Percentiles rank a stretch among this genome's conserved stretches.
Evolutionary conservation across 2,329 filamentous ascomycete species (phyloP).

Genomic region (Penicillium nordicum): DNA sequence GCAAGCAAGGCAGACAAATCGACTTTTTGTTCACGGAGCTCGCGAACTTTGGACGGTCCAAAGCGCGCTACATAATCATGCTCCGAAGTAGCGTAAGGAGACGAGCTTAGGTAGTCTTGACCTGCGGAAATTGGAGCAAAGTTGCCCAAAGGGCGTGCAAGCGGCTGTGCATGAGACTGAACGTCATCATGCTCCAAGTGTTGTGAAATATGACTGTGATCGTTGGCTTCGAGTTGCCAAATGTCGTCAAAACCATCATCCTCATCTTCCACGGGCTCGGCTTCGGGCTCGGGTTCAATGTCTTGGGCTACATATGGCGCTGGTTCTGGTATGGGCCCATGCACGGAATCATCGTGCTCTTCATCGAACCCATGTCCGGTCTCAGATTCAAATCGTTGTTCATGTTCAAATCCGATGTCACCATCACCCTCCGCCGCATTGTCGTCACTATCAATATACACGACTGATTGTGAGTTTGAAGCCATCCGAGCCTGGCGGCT

Average conservation of each 20-base stretch:
- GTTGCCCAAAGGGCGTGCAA: slow-evolving; percentile 34
- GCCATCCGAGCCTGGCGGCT: slow-evolving; percentile 44
- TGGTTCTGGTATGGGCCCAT: not conserved
- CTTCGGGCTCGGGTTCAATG: slow-evolving; percentile 13
- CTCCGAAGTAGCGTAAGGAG: slow-evolving; percentile 31
- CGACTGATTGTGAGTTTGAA: slow-evolving; percentile 39
- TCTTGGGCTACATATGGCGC: not conserved
- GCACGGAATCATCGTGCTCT: slow-evolving; percentile 12
- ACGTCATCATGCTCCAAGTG: slow-evolving; percentile 22
- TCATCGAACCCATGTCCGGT: slow-evolving; percentile 4
- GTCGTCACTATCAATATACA: slow-evolving; percentile 45
- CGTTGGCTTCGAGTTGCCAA: slow-evolving; percentile 47
- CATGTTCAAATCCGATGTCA: not conserved
- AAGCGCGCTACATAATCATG: slow-evolving; percentile 27
- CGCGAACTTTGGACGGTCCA: slow-evolving; percentile 32
- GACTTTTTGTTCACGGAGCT: slow-evolving; percentile 35
- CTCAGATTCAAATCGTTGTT: slow-evolving; percentile 4
- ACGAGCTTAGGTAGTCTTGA: slow-evolving; percentile 24
- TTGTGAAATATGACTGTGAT: slow-evolving; percentile 34
- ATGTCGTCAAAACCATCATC: slow-evolving; percentile 45
- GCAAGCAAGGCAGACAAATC: slow-evolving; percentile 34
- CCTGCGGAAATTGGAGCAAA: slow-evolving; percentile 23
- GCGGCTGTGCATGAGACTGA: slow-evolving; percentile 22
- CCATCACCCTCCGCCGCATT: slow-evolving; percentile 15
- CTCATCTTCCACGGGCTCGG: slow-evolving; percentile 18